A percentile compares a stretch with the other conserved stretches of the same genome.
Conservation (phyloP, 2,329 filamentous ascomycete genomes). For the Nothopassalora personata region DNA sequence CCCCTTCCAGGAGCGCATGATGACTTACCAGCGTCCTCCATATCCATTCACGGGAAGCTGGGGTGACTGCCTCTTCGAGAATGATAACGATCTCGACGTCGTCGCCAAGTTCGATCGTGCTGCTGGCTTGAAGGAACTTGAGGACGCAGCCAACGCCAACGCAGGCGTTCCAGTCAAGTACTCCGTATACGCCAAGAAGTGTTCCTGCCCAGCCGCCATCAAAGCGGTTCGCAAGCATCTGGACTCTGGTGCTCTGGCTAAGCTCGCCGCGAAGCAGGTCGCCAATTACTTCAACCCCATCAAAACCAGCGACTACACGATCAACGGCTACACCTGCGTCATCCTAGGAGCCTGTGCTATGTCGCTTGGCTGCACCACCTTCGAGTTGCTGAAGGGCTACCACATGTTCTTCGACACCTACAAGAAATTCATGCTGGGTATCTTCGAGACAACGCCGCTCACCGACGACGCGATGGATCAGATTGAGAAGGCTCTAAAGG, state of each 20-base stretch:
- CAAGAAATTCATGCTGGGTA: constrained; percentile 2
- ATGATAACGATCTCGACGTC: constrained; percentile 1
- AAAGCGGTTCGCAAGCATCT: constrained; percentile 8
- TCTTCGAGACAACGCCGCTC: constrained; percentile 8
- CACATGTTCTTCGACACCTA: constrained; percentile 3
- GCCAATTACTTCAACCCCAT: constrained; percentile 12
- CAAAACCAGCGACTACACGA: constrained; percentile 4
- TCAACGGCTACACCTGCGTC: constrained; percentile 8
- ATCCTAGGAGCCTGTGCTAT: constrained; percentile 13
- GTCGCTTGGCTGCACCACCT: constrained; percentile 9
- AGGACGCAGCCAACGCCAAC: background rate
- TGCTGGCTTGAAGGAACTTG: background rate
- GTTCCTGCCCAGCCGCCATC: constrained; percentile 1
- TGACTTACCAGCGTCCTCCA: background rate
- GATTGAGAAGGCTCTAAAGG: constrained; percentile 9
- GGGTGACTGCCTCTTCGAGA: constrained; percentile 1
- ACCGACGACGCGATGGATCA: constrained; percentile 5
- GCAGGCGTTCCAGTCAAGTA: background rate
- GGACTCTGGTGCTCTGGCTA: constrained; percentile 10
- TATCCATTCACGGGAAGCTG: background rate
- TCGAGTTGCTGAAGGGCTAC: background rate
- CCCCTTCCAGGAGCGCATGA: background rate
- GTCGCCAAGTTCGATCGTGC: constrained; percentile 3
- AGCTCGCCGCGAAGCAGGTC: constrained; percentile 8
- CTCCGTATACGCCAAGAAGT: constrained; percentile 7